phyloP scores from a whole-genome alignment of 306 rosid species.

The Astragalus glycyphyllos region DNA sequence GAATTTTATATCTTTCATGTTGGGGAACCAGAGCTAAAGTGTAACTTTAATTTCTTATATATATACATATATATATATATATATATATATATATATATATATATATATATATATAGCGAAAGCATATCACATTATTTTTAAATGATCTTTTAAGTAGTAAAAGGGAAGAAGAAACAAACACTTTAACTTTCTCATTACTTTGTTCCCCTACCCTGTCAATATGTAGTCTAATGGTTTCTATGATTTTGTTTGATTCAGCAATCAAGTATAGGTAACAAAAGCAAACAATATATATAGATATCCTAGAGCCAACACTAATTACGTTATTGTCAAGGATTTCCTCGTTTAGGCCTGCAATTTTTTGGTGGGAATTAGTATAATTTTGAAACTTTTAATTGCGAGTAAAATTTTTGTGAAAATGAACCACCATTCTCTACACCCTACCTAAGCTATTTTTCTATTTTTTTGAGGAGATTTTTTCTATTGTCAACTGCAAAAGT shows the following conservation, averaged over 20 bases:
- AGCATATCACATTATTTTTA: constrained; percentile 25
- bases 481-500: no score
- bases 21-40: constrained; percentile 33
- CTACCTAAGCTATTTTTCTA: no score
- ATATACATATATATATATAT: no score
- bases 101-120: background rate
- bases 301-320: background rate
- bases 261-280: constrained; percentile 17
- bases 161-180: background rate
- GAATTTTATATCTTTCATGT: constrained; percentile 20
- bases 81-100: no score
- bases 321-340: background rate
- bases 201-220: no score
- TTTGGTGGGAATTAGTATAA: background rate
- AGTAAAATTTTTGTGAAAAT: background rate
- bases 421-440: no score
- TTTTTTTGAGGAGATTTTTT: no score
- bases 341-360: background rate
- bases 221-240: background rate
- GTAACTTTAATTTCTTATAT: constrained; percentile 15
- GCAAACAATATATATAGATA: constrained; percentile 18
- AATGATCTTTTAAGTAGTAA: background rate
- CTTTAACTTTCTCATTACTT: constrained; percentile 23
- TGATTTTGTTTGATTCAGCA: constrained; percentile 2
- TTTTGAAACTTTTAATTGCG: background rate